Evolutionary conservation across 2,329 filamentous ascomycete genomes (phyloP), one percentile per base, ranked within the genome.

Genomic region (Cyphellophora attinorum): DNA sequence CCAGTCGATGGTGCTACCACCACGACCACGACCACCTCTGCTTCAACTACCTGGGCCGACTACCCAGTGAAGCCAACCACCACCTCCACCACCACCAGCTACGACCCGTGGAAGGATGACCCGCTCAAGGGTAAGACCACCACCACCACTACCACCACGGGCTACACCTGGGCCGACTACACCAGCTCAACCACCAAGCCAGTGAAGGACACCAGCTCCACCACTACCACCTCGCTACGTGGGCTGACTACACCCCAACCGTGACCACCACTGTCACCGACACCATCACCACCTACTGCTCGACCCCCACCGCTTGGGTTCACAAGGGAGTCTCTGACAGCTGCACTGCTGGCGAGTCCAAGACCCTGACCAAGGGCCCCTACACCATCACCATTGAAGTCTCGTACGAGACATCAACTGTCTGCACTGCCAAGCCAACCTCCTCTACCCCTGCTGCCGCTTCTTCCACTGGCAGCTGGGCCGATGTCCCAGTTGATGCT

Each of bases 251-350:
- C n/a, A n/a, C n/a, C n/a, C n/a, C n/a, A n/a, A n/a, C n/a, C n/a
- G n/a, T n/a, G n/a, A n/a, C n/a, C n/a, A 25, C 21, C 21, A 25
- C 21, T n/a, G 8, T n/a, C n/a, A 16, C 19, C 30, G 19, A n/a
- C 19, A 16, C 30, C 16, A 15, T 16, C 30, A 32, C 30, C 11
- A 32, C 30, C 30, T 8, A 8, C 8, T 25, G 21, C 21, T n/a
- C 8, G 13, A 16, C 12, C 11, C 11, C 33, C 14, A n/a, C 34
- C n/a, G 10, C 18, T 15, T 8, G 5, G 17, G 11, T 19, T 11
- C 12, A 13, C 16, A 18, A 12, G 19, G n/a, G 19, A 12, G 31
- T n/a, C 21, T 6, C 13, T 13, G 17, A 29, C 33, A 27, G 21
- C 13, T 14, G 21, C 21, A 29, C 23, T 29, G 33, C 21, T 25